Conservation (phyloP, 164 flowering plant species). For the Nelumbo lutea region DNA sequence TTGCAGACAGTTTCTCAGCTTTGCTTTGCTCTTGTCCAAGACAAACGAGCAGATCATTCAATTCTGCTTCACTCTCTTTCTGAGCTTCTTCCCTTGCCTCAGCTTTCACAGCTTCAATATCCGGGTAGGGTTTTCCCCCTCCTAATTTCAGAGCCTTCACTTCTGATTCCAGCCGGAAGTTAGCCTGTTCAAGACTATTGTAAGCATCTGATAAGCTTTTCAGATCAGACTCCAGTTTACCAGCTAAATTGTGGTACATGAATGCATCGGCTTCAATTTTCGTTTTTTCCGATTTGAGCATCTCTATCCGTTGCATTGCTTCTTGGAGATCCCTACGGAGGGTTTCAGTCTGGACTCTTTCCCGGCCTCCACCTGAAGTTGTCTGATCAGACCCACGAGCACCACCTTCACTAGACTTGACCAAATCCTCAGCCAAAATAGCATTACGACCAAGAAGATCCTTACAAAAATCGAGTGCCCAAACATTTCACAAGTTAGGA, state of each 20-base stretch:
- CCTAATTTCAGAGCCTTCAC: slow-evolving; percentile 49
- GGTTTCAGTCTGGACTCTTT: slow-evolving; percentile 65
- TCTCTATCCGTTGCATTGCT: slow-evolving; percentile 58
- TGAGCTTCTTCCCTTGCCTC: slow-evolving; percentile 89
- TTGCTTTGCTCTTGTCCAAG: slow-evolving; percentile 96
- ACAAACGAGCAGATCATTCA: slow-evolving; percentile 85
- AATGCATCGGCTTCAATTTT: slow-evolving; percentile 64
- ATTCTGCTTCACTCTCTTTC: slow-evolving; percentile 85
- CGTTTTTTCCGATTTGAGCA: slow-evolving; percentile 63
- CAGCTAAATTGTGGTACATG: slow-evolving; percentile 51
- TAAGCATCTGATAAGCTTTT: slow-evolving; percentile 85
- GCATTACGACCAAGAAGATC: slow-evolving; percentile 89
- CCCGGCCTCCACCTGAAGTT: slow-evolving; percentile 35
- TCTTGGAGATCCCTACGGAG: slow-evolving; percentile 75
- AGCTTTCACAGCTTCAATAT: slow-evolving; percentile 57
- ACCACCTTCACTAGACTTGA: slow-evolving; percentile 50
- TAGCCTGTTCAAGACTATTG: slow-evolving; percentile 84
- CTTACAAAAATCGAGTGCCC: slow-evolving; percentile 26
- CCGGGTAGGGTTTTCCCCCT: slow-evolving; percentile 29
- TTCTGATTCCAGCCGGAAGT: slow-evolving; percentile 66
- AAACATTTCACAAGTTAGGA: background rate
- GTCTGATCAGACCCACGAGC: slow-evolving; percentile 38
- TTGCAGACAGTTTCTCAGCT: slow-evolving; percentile 74
- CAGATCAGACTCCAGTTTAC: slow-evolving; percentile 73
- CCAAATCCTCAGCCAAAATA: slow-evolving; percentile 75